These are phyloP conservation scores for Coemansia sp. DNA, from an alignment of 192 early-diverging fungal genomes.

Conservation along the genomic window DNA sequence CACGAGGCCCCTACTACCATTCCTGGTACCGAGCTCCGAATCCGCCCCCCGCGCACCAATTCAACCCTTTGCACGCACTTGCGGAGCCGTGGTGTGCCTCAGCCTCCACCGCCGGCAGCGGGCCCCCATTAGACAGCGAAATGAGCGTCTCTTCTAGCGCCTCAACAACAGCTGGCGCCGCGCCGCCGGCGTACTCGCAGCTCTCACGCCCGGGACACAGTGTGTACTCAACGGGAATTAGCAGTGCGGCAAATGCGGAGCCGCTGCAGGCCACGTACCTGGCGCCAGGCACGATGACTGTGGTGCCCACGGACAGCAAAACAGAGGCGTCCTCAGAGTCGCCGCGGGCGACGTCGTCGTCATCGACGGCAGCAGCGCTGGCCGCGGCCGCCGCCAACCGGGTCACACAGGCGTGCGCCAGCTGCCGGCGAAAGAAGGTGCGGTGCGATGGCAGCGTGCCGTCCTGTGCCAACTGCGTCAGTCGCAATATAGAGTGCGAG, in stretches of 20 bases:
- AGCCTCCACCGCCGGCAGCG: neutral
- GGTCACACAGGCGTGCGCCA: constrained; percentile 50
- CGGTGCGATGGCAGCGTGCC: constrained; percentile 54
- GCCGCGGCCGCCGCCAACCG: constrained; percentile 5
- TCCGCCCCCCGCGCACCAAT: neutral
- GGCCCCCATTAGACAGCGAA: neutral
- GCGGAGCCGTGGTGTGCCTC: neutral
- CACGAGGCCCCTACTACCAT: neutral
- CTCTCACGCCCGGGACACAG: neutral
- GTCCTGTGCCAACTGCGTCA: constrained; percentile 48
- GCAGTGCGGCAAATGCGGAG: neutral
- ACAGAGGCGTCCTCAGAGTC: constrained; percentile 7
- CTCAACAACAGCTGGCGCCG: neutral
- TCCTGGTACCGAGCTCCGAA: neutral
- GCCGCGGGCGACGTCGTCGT: neutral
- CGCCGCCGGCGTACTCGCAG: neutral
- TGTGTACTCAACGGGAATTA: neutral
- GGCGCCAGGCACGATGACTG: neutral
- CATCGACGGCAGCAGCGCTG: neutral
- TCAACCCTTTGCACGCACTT: neutral
- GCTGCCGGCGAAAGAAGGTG: constrained; percentile 53
- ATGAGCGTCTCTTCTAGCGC: constrained; percentile 1
- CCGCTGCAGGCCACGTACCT: neutral
- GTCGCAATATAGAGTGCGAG: constrained; percentile 32
- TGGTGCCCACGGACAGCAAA: neutral